Conservation (phyloP, 306 rosid genomes). For the Cajanus cajan region DNA sequence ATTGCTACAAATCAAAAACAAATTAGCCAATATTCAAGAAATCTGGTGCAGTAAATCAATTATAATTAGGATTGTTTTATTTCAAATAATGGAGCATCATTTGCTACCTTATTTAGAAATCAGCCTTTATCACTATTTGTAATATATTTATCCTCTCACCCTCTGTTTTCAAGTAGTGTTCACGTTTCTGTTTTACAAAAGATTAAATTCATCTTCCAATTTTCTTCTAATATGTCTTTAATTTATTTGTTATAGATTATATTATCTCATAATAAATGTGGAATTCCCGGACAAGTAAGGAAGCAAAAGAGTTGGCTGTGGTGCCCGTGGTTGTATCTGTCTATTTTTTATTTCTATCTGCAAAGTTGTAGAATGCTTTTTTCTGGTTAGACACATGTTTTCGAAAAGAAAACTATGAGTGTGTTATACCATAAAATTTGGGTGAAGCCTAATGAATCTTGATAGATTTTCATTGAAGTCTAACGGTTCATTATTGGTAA, state of each 20-base stretch:
- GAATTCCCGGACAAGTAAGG: background rate
- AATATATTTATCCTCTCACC: no score
- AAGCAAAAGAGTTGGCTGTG: constrained; percentile 1
- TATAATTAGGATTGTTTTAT: no score
- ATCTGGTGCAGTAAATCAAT: no score
- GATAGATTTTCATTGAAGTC: constrained; percentile 14
- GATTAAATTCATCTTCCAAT: no score
- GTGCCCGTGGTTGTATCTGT: constrained; percentile 17
- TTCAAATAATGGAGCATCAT: no score
- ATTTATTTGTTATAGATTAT: background rate
- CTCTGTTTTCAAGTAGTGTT: no score
- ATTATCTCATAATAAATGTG: constrained; percentile 11
- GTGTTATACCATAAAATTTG: constrained; percentile 5
- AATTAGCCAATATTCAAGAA: no score
- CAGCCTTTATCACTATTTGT: no score
- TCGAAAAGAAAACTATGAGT: constrained; percentile 6
- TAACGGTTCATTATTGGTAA: constrained; percentile 25
- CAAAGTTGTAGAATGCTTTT: background rate
- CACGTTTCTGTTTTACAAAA: no score
- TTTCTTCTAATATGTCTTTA: background rate
- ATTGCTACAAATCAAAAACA: no score
- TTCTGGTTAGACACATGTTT: constrained; percentile 2
- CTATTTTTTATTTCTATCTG: background rate
- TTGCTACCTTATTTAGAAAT: no score
- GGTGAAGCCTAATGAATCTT: constrained; percentile 1